These are phyloP conservation scores for Lophiotrema nucula DNA, from an alignment of 495 filamentous ascomycete species.

Conservation along the genomic window DNA sequence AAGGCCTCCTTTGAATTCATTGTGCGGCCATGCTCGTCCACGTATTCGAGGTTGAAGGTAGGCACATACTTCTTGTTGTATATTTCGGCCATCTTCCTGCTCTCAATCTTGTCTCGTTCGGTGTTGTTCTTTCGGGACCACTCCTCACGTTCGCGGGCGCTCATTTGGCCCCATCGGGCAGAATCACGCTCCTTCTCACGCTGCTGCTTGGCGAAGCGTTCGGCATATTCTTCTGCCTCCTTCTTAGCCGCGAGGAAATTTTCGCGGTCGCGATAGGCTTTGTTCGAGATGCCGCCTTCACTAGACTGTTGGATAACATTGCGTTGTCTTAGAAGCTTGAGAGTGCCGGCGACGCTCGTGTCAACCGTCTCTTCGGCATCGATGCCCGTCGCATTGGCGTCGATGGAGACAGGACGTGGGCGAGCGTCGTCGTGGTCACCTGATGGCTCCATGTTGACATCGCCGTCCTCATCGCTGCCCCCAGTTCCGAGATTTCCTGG, in stretches of 20 bases:
- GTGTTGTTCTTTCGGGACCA: conserved; percentile 83
- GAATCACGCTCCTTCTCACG: conserved; percentile 82
- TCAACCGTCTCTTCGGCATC: conserved; percentile 79
- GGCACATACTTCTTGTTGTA: conserved; percentile 88
- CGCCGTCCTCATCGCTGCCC: conserved; percentile 49
- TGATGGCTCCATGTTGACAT: conserved; percentile 62
- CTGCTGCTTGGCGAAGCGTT: conserved; percentile 74
- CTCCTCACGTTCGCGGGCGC: conserved; percentile 85
- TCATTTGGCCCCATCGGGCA: conserved; percentile 82
- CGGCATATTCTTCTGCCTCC: conserved; percentile 68
- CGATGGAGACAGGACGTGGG: conserved; percentile 50
- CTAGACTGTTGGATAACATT: conserved; percentile 68
- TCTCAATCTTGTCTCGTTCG: conserved; percentile 75
- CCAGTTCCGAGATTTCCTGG: not conserved
- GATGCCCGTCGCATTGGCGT: conserved; percentile 69
- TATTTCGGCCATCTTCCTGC: conserved; percentile 74
- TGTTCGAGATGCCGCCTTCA: conserved; percentile 61
- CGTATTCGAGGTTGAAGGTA: conserved; percentile 82
- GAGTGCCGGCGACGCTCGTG: conserved; percentile 74
- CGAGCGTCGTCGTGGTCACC: conserved; percentile 50
- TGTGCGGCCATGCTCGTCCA: conserved; percentile 78
- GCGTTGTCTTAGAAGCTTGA: conserved; percentile 78
- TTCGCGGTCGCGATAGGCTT: conserved; percentile 70
- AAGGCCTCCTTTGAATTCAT: conserved; percentile 96
- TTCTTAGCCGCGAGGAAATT: conserved; percentile 79